Percentiles rank a stretch among this genome's conserved stretches.
Evolutionary conservation across 768 basidiomycete species (phyloP).

Genomic region (Serendipita sp.): DNA sequence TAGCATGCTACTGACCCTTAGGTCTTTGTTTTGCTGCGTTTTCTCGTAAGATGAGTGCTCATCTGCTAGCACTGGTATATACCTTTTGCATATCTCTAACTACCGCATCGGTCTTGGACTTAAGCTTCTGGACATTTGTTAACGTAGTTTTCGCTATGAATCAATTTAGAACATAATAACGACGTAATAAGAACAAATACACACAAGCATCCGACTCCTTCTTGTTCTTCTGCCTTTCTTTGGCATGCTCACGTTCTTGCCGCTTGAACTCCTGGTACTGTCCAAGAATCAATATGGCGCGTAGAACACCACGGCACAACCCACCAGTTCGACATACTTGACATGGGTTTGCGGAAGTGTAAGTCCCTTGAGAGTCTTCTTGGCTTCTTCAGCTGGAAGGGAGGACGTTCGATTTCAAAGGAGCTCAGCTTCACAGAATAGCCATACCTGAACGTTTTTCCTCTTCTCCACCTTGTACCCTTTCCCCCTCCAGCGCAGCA

Average conservation of each 20-base stretch:
- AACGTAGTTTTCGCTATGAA: conserved; percentile 60
- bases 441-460: conserved; percentile 31
- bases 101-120: conserved; percentile 78
- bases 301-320: conserved; percentile 15
- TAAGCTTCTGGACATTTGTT: conserved; percentile 76
- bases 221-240: conserved; percentile 78
- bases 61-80: conserved; percentile 5
- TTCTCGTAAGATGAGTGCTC: neutral
- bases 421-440: conserved; percentile 9
- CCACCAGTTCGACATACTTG: conserved; percentile 79
- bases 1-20: conserved; percentile 39
- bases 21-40: conserved; percentile 68
- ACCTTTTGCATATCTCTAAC: conserved; percentile 85
- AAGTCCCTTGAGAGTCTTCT: conserved; percentile 69
- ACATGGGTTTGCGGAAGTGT: conserved; percentile 68
- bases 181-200: conserved; percentile 10
- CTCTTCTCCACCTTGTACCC: conserved; percentile 75
- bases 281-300: conserved; percentile 12
- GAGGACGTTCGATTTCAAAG: neutral
- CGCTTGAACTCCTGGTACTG: conserved; percentile 83
- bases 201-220: conserved; percentile 84
- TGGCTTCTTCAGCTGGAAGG: conserved; percentile 64
- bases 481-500: conserved; percentile 77
- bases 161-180: conserved; percentile 12
- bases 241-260: conserved; percentile 73